These are phyloP conservation scores for Tylopilus vinaceipallidus DNA, from an alignment of 768 basidiomycete genomes.

Conservation along the genomic window DNA sequence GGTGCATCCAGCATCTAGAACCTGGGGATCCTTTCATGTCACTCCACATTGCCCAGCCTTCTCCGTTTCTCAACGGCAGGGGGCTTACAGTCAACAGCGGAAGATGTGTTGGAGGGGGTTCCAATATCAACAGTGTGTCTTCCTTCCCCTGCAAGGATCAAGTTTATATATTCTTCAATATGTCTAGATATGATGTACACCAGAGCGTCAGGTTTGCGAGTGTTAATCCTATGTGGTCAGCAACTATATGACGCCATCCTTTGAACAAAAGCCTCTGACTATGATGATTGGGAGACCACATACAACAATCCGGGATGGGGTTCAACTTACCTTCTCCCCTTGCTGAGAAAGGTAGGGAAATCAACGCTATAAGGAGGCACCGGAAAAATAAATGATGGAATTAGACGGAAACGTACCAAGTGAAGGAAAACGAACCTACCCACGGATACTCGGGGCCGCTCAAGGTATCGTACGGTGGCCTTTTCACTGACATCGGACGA, in stretches of 20 bases:
- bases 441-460: conserved; percentile 26
- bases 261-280: conserved; percentile 45
- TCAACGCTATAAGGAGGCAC: no score
- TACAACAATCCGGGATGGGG: conserved; percentile 23
- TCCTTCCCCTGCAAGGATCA: not conserved
- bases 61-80: conserved; percentile 14
- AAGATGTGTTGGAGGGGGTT: conserved; percentile 34
- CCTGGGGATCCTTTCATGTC: conserved; percentile 17
- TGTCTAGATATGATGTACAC: conserved; percentile 49
- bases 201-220: conserved; percentile 39
- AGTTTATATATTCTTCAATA: not conserved
- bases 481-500: conserved; percentile 39
- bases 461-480: conserved; percentile 26
- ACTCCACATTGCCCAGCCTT: conserved; percentile 16
- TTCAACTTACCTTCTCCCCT: conserved; percentile 25
- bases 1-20: conserved; percentile 17
- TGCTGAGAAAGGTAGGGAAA: conserved; percentile 22
- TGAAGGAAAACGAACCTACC: conserved; percentile 10
- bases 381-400: not conserved
- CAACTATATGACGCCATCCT: not conserved
- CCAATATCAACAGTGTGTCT: conserved; percentile 48
- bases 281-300: conserved; percentile 33
- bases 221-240: not conserved
- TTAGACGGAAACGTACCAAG: conserved; percentile 24
- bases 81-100: conserved; percentile 19